Evolutionary conservation across 73 alveolate genomes (phyloP).

Genomic region (Paramecium sexaurelia): DNA sequence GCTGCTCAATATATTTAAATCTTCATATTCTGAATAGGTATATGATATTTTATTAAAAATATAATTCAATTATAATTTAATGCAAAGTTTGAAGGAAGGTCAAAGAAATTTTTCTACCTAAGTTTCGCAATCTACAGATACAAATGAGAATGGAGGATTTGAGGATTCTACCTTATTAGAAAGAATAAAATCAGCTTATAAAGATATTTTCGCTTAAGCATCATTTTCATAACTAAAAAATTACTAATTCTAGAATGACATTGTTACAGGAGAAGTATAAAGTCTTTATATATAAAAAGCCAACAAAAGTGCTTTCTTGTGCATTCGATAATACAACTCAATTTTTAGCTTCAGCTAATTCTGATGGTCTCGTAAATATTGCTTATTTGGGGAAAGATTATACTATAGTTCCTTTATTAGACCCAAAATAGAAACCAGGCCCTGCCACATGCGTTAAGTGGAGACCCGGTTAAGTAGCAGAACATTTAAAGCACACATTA

Average conservation of each 20-base stretch:
- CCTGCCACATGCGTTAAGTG: slow-evolving; percentile 67
- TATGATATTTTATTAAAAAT: background rate
- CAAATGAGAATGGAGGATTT: background rate
- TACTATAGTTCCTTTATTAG: background rate
- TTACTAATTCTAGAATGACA: slow-evolving; percentile 14
- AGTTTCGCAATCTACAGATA: slow-evolving; percentile 13
- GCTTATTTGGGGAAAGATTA: slow-evolving; percentile 2
- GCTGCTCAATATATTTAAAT: background rate
- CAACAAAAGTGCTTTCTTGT: background rate
- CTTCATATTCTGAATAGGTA: background rate
- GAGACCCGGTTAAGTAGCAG: slow-evolving; percentile 58
- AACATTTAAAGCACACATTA: slow-evolving; percentile 45
- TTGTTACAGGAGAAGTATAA: slow-evolving; percentile 20
- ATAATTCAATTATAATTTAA: background rate
- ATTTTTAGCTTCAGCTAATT: slow-evolving; percentile 18
- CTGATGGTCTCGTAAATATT: slow-evolving; percentile 31
- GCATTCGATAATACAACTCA: slow-evolving; percentile 26
- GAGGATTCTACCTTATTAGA: background rate
- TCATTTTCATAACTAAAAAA: background rate
- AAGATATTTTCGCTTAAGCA: background rate
- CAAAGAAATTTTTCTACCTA: background rate
- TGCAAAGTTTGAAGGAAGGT: background rate
- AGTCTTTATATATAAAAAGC: background rate
- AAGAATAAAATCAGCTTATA: background rate
- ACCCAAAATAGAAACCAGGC: slow-evolving; percentile 43